A percentile compares a stretch with the other conserved stretches of the same genome.
phyloP scores from a whole-genome alignment of 2,329 filamentous ascomycete species.

The Aspergillus texensis region DNA sequence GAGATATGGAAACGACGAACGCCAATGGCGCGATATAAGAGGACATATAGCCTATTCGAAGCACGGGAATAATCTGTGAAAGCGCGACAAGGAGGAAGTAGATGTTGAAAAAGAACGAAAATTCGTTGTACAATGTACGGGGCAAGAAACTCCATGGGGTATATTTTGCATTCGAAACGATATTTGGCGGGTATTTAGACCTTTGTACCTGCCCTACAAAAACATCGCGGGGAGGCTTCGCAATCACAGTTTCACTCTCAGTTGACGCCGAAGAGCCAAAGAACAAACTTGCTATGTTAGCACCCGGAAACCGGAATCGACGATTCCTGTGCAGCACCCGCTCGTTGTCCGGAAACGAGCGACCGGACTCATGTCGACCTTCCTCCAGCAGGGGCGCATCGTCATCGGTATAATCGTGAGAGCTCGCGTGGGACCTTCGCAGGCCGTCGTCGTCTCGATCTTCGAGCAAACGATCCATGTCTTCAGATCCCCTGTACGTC shows the following conservation, averaged over 20 bases:
- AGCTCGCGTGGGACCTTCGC: conserved; percentile 63
- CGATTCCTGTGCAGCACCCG: conserved; percentile 54
- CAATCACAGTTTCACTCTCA: conserved; percentile 43
- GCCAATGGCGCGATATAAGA: conserved; percentile 92
- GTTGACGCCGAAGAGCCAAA: conserved; percentile 34
- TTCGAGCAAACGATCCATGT: conserved; percentile 67
- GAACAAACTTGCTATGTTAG: conserved; percentile 54
- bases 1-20: conserved; percentile 87
- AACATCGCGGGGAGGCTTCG: conserved; percentile 68
- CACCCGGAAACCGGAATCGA: conserved; percentile 66
- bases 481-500: conserved; percentile 53
- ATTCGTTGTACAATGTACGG: conserved; percentile 94
- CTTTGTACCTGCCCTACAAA: conserved; percentile 74
- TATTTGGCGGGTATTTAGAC: conserved; percentile 81
- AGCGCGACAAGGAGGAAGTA: conserved; percentile 95
- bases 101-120: conserved; percentile 99
- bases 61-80: conserved; percentile 85
- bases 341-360: conserved; percentile 35
- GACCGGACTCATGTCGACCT: conserved; percentile 43
- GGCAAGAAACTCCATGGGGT: conserved; percentile 93
- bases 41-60: conserved; percentile 90
- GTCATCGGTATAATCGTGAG: conserved; percentile 61
- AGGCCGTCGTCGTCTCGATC: conserved; percentile 60
- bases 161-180: conserved; percentile 97
- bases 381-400: conserved; percentile 71